A percentile compares a stretch with the other conserved stretches of the same genome.
Conservation (phyloP, 129 eudicot species). For the Oenanthe sinensis region DNA sequence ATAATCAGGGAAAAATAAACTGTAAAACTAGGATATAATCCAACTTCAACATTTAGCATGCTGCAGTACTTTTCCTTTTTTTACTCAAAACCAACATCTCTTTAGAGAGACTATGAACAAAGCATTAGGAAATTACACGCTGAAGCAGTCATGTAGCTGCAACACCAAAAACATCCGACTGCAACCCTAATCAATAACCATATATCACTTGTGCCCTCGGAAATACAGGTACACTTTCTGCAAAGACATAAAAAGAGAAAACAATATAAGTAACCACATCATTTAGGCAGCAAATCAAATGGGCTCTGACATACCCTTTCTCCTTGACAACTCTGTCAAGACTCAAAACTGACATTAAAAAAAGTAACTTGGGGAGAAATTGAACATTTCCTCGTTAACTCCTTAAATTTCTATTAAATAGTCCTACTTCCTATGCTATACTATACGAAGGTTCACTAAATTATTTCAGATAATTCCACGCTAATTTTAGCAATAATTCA, state of each 20-base stretch:
- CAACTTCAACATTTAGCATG: neutral
- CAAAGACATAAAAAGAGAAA: conserved; percentile 14
- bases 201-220: conserved; percentile 77
- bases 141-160: conserved; percentile 4
- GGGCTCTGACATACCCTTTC: neutral
- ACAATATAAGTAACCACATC: neutral
- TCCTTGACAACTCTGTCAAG: neutral
- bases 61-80: neutral
- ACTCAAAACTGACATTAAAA: neutral
- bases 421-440: neutral
- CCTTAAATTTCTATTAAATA: neutral
- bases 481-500: neutral
- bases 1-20: neutral
- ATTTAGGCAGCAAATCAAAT: neutral
- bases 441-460: neutral
- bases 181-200: neutral
- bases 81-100: neutral
- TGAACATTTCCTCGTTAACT: neutral
- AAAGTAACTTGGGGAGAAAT: neutral
- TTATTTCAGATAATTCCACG: neutral
- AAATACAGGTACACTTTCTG: conserved; percentile 89
- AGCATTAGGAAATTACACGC: conserved; percentile 1
- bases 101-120: neutral
- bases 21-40: neutral
- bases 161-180: neutral